Evolutionary conservation across 495 filamentous ascomycete genomes (phyloP).

Genomic region (Penicillium egyptiacum): DNA sequence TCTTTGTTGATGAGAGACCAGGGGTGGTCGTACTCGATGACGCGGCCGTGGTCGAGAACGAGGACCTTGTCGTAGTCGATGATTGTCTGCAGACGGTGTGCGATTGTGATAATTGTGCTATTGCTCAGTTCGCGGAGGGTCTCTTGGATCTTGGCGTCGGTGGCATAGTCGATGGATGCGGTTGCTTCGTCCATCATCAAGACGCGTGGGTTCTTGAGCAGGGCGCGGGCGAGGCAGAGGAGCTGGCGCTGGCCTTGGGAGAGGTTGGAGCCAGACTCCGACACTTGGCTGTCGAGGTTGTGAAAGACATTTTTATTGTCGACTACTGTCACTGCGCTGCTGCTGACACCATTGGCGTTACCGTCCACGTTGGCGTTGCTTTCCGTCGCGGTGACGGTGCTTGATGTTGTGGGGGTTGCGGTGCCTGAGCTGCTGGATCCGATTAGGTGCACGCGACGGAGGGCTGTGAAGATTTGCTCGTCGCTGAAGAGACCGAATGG

Average conservation of each 20-base stretch:
- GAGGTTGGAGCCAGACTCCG: slow-evolving; percentile 92
- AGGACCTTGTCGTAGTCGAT: slow-evolving; percentile 99
- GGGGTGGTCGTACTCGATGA: slow-evolving; percentile 88
- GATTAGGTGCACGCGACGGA: slow-evolving; percentile 90
- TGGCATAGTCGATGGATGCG: slow-evolving; percentile 95
- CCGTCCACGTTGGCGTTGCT: neutral
- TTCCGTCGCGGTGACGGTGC: slow-evolving; percentile 32
- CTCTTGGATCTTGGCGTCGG: slow-evolving; percentile 92
- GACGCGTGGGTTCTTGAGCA: slow-evolving; percentile 88
- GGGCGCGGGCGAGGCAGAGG: slow-evolving; percentile 88
- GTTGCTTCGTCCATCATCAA: slow-evolving; percentile 99
- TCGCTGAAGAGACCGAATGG: slow-evolving; percentile 91
- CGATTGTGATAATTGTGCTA: slow-evolving; percentile 95
- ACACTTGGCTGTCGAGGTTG: slow-evolving; percentile 78
- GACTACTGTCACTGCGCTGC: slow-evolving; percentile 32
- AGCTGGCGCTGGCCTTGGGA: slow-evolving; percentile 97
- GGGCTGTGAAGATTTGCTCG: slow-evolving; percentile 82
- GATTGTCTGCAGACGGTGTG: slow-evolving; percentile 95
- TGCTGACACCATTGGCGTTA: slow-evolving; percentile 42
- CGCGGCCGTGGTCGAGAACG: slow-evolving; percentile 83
- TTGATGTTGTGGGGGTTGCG: slow-evolving; percentile 43
- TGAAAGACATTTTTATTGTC: slow-evolving; percentile 95
- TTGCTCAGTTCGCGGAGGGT: slow-evolving; percentile 83
- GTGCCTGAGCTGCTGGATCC: slow-evolving; percentile 54
- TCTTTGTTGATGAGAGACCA: slow-evolving; percentile 70